Evolutionary conservation across 1,284 basidiomycete species (phyloP), one percentile per base, ranked within the genome.

Genomic region (Ustilago bromivora): DNA sequence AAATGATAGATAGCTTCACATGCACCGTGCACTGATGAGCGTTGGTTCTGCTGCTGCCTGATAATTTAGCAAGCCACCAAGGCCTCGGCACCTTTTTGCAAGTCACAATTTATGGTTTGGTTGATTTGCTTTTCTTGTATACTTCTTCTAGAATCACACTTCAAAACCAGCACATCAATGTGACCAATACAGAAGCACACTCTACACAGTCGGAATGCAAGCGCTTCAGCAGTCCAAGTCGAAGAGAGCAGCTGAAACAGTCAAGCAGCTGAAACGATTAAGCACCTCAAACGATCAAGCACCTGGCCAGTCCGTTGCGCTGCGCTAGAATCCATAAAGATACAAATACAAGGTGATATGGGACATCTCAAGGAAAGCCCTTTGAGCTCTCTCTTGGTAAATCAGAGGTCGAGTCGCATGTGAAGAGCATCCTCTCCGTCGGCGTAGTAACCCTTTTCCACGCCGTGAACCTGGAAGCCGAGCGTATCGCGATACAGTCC

Each of bases 371-470:
- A 19, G 2, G 8, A 13, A 12, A 13, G 31, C 17, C 34, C 19
- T 17, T 41, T 40, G 43, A 15, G 28, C 8, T 31, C 12, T 9
- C 31, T 15, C 38, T 19, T 19, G 17, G 17, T n/a, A 10, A 23
- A 58, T 56, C 54, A 71, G 40, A 85, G 71, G 41, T 78, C 65
- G 56, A 86, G 75, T 7, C 84, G 75, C 84, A 86, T 86, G 3
- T 79, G 83, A 15, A 80, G 61, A 2, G 84, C 84, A 54, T 86
- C 82, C 54, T 86, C 84, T 28, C 84, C 84, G 49, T 86, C 84
- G 31, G 84, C 84, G 57, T 86, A 86, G 71, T 86, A 86, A 15
- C 81, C 83, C 49, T 78, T 73, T 47, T 86, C 84, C 6, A 83
- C 73, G 40, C 80, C 83, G 38, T 82, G 80, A 4, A 85, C 82